Conservation (phyloP, 1,284 basidiomycete species). For the Malassezia nana region DNA sequence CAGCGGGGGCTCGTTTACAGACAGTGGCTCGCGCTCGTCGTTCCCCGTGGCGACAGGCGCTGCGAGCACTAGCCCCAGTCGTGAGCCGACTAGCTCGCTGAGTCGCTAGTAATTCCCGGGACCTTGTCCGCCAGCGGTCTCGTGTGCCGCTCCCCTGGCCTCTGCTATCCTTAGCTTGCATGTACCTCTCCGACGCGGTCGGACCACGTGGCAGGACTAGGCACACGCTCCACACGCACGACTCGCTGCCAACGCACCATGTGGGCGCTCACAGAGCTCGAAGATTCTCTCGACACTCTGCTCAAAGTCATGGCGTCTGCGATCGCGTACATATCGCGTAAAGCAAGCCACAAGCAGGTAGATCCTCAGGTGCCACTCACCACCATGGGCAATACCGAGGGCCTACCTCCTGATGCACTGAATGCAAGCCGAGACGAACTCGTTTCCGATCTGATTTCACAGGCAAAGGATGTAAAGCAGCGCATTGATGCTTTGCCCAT, state of each 20-base stretch:
- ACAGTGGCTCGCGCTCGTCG: slow-evolving; percentile 9
- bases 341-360: slow-evolving; percentile 23
- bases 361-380: slow-evolving; percentile 24
- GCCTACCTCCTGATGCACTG: slow-evolving; percentile 20
- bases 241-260: slow-evolving; percentile 16
- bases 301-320: slow-evolving; percentile 36
- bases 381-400: slow-evolving; percentile 27
- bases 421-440: slow-evolving; percentile 22
- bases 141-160: neutral
- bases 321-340: slow-evolving; percentile 30
- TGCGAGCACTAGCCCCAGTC: slow-evolving; percentile 3
- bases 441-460: slow-evolving; percentile 24
- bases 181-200: neutral
- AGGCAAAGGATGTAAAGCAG: slow-evolving; percentile 21
- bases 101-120: slow-evolving; percentile 7
- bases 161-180: neutral
- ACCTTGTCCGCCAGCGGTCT: neutral
- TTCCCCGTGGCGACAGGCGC: slow-evolving; percentile 14
- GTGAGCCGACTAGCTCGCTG: slow-evolving; percentile 14
- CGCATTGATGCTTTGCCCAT: slow-evolving; percentile 23
- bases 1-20: slow-evolving; percentile 1
- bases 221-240: no score
- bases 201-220: neutral
- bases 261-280: slow-evolving; percentile 30
- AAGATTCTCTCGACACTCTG: slow-evolving; percentile 25